A percentile compares a stretch with the other conserved stretches of the same genome.
These are phyloP conservation scores for Corynascus novoguineensis DNA, from an alignment of 495 filamentous ascomycete species.

Conservation along the genomic window DNA sequence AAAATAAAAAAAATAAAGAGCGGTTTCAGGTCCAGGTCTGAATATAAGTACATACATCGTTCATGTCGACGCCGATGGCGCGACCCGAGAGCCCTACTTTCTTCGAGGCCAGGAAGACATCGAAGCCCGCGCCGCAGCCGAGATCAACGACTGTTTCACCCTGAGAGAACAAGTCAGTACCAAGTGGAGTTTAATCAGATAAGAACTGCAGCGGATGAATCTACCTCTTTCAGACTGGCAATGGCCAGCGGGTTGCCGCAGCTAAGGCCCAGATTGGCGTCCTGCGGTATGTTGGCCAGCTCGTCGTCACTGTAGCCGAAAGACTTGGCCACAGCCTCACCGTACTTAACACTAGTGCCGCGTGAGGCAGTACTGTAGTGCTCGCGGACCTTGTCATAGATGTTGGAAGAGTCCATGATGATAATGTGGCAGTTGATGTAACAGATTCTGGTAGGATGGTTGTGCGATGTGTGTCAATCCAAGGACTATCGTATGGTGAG, in stretches of 20 bases:
- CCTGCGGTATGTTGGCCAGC: conserved; percentile 48
- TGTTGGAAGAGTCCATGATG: conserved; percentile 16
- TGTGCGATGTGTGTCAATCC: no score
- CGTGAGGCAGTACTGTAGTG: conserved; percentile 36
- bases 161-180: conserved; percentile 10
- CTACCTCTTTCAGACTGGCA: conserved; percentile 44
- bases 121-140: conserved; percentile 59
- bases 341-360: conserved; percentile 28
- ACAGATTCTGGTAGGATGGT: no score
- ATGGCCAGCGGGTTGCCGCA: conserved; percentile 61
- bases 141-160: conserved; percentile 63
- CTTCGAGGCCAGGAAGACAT: conserved; percentile 55
- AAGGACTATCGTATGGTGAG: no score
- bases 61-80: conserved; percentile 65
- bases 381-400: conserved; percentile 37
- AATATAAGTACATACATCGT: conserved; percentile 42
- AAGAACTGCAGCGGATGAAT: not conserved
- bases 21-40: not conserved
- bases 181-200: conserved; percentile 14
- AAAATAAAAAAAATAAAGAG: not conserved
- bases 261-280: conserved; percentile 59
- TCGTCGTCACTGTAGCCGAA: conserved; percentile 58
- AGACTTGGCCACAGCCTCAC: conserved; percentile 45
- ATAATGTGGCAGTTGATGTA: no score
- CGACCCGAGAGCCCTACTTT: conserved; percentile 51